Percentiles rank a stretch among this genome's conserved stretches.
These are phyloP conservation scores for Bruguiera hainesii DNA, from an alignment of 441 rosid species.

Conservation along the genomic window DNA sequence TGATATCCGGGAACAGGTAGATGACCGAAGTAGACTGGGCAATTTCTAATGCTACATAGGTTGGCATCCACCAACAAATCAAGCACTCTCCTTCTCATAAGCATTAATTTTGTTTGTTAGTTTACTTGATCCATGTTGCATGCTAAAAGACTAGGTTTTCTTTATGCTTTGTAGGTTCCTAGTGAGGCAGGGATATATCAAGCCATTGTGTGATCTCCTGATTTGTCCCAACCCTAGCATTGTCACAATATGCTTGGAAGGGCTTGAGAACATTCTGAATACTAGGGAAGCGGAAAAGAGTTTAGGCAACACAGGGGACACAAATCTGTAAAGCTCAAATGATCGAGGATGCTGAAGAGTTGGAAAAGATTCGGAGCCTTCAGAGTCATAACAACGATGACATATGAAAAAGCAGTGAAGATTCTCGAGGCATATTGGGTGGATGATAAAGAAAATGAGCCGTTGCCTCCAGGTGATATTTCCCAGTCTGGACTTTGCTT, in stretches of 20 bases:
- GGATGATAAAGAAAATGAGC: slow-evolving; percentile 59
- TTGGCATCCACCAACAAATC: slow-evolving; percentile 64
- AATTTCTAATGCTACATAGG: slow-evolving; percentile 56
- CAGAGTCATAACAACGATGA: slow-evolving; percentile 55
- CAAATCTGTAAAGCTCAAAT: slow-evolving; percentile 50
- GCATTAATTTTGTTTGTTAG: neutral
- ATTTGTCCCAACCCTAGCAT: slow-evolving; percentile 63
- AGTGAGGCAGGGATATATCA: slow-evolving; percentile 55
- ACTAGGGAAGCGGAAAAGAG: slow-evolving; percentile 57
- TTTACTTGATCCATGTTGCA: neutral
- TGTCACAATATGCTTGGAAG: slow-evolving; percentile 58
- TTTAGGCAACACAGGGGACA: slow-evolving; percentile 37
- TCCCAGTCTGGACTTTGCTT: slow-evolving; percentile 43
- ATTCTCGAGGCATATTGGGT: slow-evolving; percentile 63
- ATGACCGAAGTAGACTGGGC: slow-evolving; percentile 58
- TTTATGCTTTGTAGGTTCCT: slow-evolving; percentile 33
- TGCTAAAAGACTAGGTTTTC: neutral
- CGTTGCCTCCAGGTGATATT: slow-evolving; percentile 41
- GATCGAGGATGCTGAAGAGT: slow-evolving; percentile 59
- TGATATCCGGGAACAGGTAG: slow-evolving; percentile 87
- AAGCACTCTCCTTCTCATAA: slow-evolving; percentile 29
- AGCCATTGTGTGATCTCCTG: slow-evolving; percentile 69
- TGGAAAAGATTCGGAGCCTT: slow-evolving; percentile 54
- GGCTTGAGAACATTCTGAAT: slow-evolving; percentile 65
- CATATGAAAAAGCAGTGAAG: slow-evolving; percentile 56